Evolutionary conservation across 2,329 filamentous ascomycete species (phyloP).

Genomic region (Aspergillus oerlinghausenensis): DNA sequence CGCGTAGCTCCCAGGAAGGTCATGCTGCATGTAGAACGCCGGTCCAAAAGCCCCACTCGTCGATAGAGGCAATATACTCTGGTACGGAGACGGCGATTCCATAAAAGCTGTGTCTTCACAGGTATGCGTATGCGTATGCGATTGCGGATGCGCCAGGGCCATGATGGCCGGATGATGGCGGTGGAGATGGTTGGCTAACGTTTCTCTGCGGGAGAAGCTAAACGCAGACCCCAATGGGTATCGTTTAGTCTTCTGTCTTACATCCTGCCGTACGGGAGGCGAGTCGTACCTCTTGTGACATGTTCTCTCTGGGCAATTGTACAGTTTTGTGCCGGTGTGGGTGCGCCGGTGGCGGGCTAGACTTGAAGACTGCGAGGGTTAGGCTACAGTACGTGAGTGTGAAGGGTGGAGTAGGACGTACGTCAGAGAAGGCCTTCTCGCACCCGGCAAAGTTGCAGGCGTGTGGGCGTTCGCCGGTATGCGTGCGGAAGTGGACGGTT

Average conservation of each 20-base stretch:
- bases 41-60: not conserved
- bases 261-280: not conserved
- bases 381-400: not conserved
- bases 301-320: slow-evolving; percentile 36
- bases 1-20: not conserved
- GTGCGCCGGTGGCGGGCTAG: slow-evolving; percentile 38
- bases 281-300: slow-evolving; percentile 34
- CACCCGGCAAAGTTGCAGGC: slow-evolving; percentile 40
- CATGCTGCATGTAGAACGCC: not conserved
- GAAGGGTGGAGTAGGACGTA: slow-evolving; percentile 18
- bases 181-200: slow-evolving; percentile 38
- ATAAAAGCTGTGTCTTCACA: slow-evolving; percentile 4
- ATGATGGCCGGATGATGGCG: slow-evolving; percentile 33
- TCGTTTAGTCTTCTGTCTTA: not conserved
- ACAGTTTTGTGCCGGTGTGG: slow-evolving; percentile 37
- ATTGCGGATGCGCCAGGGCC: slow-evolving; percentile 13
- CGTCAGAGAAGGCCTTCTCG: slow-evolving; percentile 42
- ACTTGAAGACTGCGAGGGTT: slow-evolving; percentile 32
- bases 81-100: not conserved
- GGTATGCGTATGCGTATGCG: slow-evolving; percentile 31
- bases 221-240: not conserved
- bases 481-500: slow-evolving; percentile 42
- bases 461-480: slow-evolving; percentile 44
- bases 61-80: not conserved
- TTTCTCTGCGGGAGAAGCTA: slow-evolving; percentile 40